A percentile compares a stretch with the other conserved stretches of the same genome.
phyloP scores from a whole-genome alignment of 2,329 filamentous ascomycete species.

The Canariomyces notabilis region DNA sequence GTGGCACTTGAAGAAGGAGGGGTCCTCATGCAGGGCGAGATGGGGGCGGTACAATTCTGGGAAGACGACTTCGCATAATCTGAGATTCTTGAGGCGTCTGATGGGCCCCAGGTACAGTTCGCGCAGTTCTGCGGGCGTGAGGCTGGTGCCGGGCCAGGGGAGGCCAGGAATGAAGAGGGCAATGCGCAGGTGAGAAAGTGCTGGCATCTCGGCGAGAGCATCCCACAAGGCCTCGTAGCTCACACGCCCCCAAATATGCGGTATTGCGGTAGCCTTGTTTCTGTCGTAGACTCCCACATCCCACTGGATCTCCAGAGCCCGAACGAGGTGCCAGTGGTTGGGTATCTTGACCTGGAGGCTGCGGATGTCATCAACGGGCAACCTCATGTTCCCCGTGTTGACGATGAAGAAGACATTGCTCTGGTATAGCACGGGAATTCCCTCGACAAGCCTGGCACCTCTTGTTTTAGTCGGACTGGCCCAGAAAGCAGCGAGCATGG shows the following conservation, averaged over 20 bases:
- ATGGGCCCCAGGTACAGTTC: constrained; percentile 15
- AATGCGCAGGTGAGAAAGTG: constrained; percentile 11
- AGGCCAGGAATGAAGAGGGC: constrained; percentile 13
- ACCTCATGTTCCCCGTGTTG: constrained; percentile 8
- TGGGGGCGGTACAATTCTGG: constrained; percentile 5
- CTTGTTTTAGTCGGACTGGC: neutral
- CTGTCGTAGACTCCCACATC: constrained; percentile 11
- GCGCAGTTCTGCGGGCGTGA: constrained; percentile 1
- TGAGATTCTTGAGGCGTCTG: constrained; percentile 11
- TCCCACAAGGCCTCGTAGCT: constrained; percentile 18
- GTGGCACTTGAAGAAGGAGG: neutral
- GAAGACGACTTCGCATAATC: constrained; percentile 10
- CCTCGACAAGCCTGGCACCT: constrained; percentile 11
- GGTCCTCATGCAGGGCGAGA: neutral
- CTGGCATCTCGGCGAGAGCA: constrained; percentile 17
- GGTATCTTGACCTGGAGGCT: constrained; percentile 18
- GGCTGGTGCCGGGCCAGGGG: neutral
- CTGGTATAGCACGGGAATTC: constrained; percentile 15
- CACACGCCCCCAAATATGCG: constrained; percentile 14
- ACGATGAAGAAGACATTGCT: constrained; percentile 16
- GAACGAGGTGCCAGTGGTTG: constrained; percentile 14
- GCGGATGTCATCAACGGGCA: constrained; percentile 14
- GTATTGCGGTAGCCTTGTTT: constrained; percentile 12
- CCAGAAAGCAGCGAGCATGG: neutral
- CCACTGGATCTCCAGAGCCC: constrained; percentile 17